Evolutionary conservation across 257 asterid genomes (phyloP).

Genomic region (Dorcoceras hygrometricum): DNA sequence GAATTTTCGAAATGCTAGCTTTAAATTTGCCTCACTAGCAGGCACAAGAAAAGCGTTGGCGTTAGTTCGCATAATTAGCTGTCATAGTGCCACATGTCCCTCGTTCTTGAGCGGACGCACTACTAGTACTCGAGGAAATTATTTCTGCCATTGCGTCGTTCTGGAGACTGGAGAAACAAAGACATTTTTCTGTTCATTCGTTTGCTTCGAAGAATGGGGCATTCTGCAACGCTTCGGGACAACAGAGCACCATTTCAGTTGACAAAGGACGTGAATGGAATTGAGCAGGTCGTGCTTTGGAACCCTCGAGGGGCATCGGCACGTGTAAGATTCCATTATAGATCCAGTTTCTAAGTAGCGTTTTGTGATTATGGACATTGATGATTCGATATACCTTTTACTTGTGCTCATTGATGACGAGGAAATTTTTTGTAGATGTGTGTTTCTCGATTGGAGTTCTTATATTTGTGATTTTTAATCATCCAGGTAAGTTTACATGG

Average conservation of each 20-base stretch:
- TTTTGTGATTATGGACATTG: slow-evolving; percentile 11
- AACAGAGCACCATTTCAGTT: slow-evolving; percentile 56
- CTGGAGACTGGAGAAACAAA: slow-evolving; percentile 19
- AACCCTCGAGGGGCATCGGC: slow-evolving; percentile 83
- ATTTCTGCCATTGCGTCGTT: slow-evolving; percentile 22
- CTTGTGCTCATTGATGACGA: slow-evolving; percentile 9
- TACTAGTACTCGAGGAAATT: slow-evolving; percentile 20
- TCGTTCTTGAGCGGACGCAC: background rate
- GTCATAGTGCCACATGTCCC: background rate
- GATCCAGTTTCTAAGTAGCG: slow-evolving; percentile 9
- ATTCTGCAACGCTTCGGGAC: slow-evolving; percentile 74
- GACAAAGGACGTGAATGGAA: slow-evolving; percentile 83
- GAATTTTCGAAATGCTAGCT: slow-evolving; percentile 28
- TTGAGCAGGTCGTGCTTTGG: slow-evolving; percentile 76
- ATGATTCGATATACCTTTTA: slow-evolving; percentile 12
- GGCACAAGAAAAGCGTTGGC: slow-evolving; percentile 24
- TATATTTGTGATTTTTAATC: slow-evolving; percentile 17
- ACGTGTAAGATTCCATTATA: slow-evolving; percentile 49
- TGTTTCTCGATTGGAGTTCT: slow-evolving; percentile 14
- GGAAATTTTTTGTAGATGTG: background rate
- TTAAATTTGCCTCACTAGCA: slow-evolving; percentile 36
- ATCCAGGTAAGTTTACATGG: slow-evolving; percentile 81
- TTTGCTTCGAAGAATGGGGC: slow-evolving; percentile 60
- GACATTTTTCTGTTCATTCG: slow-evolving; percentile 6
- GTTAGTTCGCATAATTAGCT: slow-evolving; percentile 29